phyloP scores from a whole-genome alignment of 1,284 basidiomycete species.

The Pseudozyma tsukubaensis region DNA sequence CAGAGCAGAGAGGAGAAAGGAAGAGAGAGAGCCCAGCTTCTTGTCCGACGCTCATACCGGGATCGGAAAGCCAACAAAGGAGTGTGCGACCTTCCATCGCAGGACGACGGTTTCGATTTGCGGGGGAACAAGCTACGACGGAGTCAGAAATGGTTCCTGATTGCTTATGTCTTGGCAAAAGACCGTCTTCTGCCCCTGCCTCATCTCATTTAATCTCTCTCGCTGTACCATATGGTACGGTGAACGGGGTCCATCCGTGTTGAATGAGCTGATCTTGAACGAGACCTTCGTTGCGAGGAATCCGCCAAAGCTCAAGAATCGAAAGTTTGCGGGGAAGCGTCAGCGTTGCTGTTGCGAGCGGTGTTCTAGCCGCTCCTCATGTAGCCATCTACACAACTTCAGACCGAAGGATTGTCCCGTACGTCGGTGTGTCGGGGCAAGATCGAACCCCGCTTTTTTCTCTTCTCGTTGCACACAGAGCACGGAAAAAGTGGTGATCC shows the following conservation, averaged over 20 bases:
- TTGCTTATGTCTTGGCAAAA: constrained; percentile 14
- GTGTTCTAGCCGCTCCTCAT: no score
- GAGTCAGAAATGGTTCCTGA: neutral
- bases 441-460: no score
- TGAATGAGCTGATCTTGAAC: neutral
- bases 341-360: no score
- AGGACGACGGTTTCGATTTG: neutral
- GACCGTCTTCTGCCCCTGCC: neutral
- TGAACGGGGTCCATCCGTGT: neutral
- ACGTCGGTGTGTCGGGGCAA: no score
- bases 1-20: no score
- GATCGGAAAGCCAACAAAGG: neutral
- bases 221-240: neutral
- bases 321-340: no score
- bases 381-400: no score
- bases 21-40: no score
- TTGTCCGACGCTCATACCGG: no score
- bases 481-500: no score
- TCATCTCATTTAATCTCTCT: neutral
- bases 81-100: neutral
- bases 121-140: constrained; percentile 13
- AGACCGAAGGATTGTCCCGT: no score
- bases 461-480: no score
- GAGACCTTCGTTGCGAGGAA: neutral
- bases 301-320: neutral